phyloP scores from a whole-genome alignment of 225 moss, liverwort and hornwort species.

The Physcomitrellopsis africana region DNA sequence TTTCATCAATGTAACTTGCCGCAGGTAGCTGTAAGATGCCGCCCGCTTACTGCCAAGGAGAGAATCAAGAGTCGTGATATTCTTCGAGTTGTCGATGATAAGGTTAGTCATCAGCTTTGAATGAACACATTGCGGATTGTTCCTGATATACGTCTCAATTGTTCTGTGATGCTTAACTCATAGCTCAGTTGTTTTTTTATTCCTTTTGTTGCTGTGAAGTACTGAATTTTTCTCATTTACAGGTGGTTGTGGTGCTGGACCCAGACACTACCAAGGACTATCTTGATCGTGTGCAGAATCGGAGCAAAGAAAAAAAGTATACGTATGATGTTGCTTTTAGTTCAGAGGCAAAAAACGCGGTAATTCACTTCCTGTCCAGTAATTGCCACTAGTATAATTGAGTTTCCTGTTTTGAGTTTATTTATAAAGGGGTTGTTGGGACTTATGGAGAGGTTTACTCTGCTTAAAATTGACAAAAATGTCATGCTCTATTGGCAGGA shows the following conservation, averaged over 20 bases:
- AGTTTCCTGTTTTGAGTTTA: slow-evolving; percentile 32
- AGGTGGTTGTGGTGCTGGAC: slow-evolving; percentile 88
- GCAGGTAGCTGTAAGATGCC: slow-evolving; percentile 87
- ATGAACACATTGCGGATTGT: slow-evolving; percentile 1
- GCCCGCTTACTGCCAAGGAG: slow-evolving; percentile 70
- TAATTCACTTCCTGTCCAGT: slow-evolving; percentile 28
- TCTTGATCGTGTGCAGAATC: slow-evolving; percentile 82
- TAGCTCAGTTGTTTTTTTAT: neutral
- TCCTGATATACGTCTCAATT: neutral
- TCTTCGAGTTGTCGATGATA: slow-evolving; percentile 81
- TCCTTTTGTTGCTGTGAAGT: slow-evolving; percentile 4
- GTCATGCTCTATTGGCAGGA: slow-evolving; percentile 64
- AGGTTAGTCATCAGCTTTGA: slow-evolving; percentile 49
- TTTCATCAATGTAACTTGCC: slow-evolving; percentile 4
- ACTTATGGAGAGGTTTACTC: slow-evolving; percentile 36
- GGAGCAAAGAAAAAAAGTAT: slow-evolving; percentile 87
- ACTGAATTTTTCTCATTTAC: slow-evolving; percentile 26
- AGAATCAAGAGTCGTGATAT: slow-evolving; percentile 77
- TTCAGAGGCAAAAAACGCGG: slow-evolving; percentile 68
- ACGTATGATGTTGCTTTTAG: slow-evolving; percentile 84
- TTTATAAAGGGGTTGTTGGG: slow-evolving; percentile 25
- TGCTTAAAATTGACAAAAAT: slow-evolving; percentile 34
- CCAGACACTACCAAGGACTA: slow-evolving; percentile 81
- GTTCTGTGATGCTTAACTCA: slow-evolving; percentile 1
- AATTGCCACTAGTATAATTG: neutral